Evolutionary conservation across 192 early-diverging fungal genomes (phyloP), one percentile per base, ranked within the genome.

Genomic region (Podila minutissima): DNA sequence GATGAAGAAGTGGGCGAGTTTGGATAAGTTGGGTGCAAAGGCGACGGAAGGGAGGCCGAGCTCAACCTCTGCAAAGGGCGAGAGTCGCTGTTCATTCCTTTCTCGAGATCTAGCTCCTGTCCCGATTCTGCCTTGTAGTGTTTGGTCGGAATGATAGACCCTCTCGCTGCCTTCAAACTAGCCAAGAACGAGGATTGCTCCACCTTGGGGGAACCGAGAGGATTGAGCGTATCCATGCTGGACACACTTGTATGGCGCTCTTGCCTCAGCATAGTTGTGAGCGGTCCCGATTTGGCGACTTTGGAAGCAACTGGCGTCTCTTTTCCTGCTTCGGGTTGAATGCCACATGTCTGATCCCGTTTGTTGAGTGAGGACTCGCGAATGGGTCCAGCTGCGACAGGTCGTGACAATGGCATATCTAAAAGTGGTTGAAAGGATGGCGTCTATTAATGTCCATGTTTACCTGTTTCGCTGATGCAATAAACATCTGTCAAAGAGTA

Each of bases 141-240:
- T 55, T 2, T 17, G 20, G 22, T 55, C 19, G 5, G 22, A 46
- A 46, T 2, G 15, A 4, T 4, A 4, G 41, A 46, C 3, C 41
- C 41, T 3, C 11, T 13, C 12, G 41, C 41, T 2, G 41, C 41
- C 2, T 46, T 46, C 41, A 46, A 46, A 55, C 53, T 55, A 24
- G 53, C 53, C 20, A 51, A 38, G 62, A 72, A 68, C 2, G 64
- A 32, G 5, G 70, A 66, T 11, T 59, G 58, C n/a, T 72, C 59
- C 28, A 68, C 38, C 15, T 31, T 57, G 22, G 69, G 70, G 0
- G 75, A 64, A 4, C 64, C 67, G 1, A 11, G 5, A 17, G 75
- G 75, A 4, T 69, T 79, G 31, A 72, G 61, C 13, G 33, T 49
- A 32, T 67, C 61, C 26, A 71, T 24, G 20, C 65, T 79, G n/a